phyloP scores from a whole-genome alignment of 305 asterid species.

The Fraxinus sp. region DNA sequence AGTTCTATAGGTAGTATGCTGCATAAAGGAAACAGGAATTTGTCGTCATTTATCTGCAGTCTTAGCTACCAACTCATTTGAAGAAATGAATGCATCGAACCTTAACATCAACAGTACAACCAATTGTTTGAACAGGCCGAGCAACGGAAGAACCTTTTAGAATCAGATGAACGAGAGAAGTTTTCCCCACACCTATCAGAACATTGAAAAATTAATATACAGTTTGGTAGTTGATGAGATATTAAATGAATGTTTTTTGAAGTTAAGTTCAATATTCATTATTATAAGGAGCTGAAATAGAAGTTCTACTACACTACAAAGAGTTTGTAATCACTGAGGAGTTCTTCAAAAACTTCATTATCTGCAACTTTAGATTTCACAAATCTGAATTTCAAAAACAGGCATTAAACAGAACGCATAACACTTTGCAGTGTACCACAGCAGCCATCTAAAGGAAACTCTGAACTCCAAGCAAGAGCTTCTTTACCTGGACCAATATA shows the following conservation, averaged over 20 bases:
- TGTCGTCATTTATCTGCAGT: conserved; percentile 12
- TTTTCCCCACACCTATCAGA: conserved; percentile 48
- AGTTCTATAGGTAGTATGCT: conserved; percentile 77
- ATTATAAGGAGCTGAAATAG: background rate
- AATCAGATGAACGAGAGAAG: conserved; percentile 51
- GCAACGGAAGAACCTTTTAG: conserved; percentile 43
- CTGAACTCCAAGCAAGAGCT: background rate
- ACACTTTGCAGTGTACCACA: background rate
- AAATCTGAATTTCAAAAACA: background rate
- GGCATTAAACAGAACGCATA: background rate
- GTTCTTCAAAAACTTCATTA: background rate
- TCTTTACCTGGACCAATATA: background rate
- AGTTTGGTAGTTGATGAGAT: background rate
- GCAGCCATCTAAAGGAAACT: background rate
- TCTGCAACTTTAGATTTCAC: background rate
- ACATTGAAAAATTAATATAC: background rate
- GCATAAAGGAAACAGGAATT: conserved; percentile 28
- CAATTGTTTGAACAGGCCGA: conserved; percentile 51
- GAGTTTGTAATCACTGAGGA: background rate
- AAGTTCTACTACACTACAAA: background rate
- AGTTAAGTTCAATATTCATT: background rate
- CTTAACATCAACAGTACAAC: conserved; percentile 66
- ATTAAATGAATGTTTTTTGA: background rate
- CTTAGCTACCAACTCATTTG: conserved; percentile 7
- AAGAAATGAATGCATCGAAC: conserved; percentile 32